Percentiles rank a stretch among this genome's conserved stretches.
Evolutionary conservation across 2,329 filamentous ascomycete genomes (phyloP).

Genomic region (Colletotrichum incanum): DNA sequence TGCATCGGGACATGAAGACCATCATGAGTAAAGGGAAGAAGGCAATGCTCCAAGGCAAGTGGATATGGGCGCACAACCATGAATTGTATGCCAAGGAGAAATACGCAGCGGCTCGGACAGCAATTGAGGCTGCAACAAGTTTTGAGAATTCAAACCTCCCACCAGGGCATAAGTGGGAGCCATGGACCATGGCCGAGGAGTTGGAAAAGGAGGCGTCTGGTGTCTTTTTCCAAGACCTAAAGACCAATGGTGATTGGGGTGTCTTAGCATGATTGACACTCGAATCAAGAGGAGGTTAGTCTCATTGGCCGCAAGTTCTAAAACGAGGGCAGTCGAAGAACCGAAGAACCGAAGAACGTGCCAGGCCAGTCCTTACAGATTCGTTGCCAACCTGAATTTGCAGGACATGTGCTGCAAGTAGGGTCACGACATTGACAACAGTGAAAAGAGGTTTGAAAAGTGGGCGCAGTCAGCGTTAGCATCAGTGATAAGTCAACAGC

Average conservation of each 20-base stretch:
- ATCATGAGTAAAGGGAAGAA: neutral
- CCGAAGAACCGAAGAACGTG: too few relatives aligned
- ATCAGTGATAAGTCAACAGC: too few relatives aligned
- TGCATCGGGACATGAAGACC: neutral
- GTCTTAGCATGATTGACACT: neutral
- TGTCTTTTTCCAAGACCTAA: neutral
- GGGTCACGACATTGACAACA: too few relatives aligned
- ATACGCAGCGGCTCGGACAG: neutral
- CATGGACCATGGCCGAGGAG: neutral
- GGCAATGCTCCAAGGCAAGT: neutral
- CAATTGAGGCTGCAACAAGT: neutral
- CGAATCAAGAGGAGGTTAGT: too few relatives aligned
- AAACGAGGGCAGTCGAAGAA: too few relatives aligned
- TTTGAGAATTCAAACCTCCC: neutral
- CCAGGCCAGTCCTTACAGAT: too few relatives aligned
- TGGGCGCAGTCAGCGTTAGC: too few relatives aligned
- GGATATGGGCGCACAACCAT: neutral
- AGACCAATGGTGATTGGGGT: neutral
- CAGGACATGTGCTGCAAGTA: too few relatives aligned
- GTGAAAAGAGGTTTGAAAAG: too few relatives aligned
- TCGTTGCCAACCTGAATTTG: too few relatives aligned
- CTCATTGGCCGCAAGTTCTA: too few relatives aligned
- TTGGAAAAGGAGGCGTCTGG: neutral
- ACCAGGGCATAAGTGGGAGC: neutral
- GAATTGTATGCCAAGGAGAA: neutral